phyloP scores from a whole-genome alignment of 176 grass and related monocot species.

The Raddia distichophylla region DNA sequence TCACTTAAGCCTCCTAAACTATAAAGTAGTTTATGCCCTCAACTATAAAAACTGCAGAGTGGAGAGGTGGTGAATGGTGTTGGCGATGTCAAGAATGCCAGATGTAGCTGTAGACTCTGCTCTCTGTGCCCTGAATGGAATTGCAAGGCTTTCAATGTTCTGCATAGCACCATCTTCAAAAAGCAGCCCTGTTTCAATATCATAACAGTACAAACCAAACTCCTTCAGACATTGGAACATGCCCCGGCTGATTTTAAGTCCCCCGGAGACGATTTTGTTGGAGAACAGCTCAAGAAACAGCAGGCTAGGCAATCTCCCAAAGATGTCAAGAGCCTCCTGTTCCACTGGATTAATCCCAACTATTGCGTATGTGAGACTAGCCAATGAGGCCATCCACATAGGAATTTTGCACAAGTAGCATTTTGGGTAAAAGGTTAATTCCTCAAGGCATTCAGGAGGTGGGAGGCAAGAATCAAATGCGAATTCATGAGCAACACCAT shows the following conservation, averaged over 20 bases:
- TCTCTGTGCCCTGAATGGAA: background rate
- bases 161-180: background rate
- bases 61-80: background rate
- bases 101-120: background rate
- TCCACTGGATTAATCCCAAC: slow-evolving; percentile 20
- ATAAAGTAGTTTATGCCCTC: too few relatives aligned
- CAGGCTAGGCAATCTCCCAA: background rate
- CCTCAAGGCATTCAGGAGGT: background rate
- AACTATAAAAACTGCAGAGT: too few relatives aligned
- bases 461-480: background rate
- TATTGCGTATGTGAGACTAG: background rate
- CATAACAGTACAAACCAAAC: background rate
- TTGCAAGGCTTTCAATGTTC: background rate
- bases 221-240: background rate
- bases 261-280: background rate
- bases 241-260: background rate
- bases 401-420: background rate
- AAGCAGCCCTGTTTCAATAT: background rate
- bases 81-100: background rate
- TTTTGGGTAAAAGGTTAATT: background rate
- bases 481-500: background rate
- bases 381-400: slow-evolving; percentile 28
- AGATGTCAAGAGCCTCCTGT: slow-evolving; percentile 2
- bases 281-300: background rate
- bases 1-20: too few relatives aligned